These are phyloP conservation scores for Graphilbum fragrans DNA, from an alignment of 2,329 filamentous ascomycete genomes.

Conservation along the genomic window DNA sequence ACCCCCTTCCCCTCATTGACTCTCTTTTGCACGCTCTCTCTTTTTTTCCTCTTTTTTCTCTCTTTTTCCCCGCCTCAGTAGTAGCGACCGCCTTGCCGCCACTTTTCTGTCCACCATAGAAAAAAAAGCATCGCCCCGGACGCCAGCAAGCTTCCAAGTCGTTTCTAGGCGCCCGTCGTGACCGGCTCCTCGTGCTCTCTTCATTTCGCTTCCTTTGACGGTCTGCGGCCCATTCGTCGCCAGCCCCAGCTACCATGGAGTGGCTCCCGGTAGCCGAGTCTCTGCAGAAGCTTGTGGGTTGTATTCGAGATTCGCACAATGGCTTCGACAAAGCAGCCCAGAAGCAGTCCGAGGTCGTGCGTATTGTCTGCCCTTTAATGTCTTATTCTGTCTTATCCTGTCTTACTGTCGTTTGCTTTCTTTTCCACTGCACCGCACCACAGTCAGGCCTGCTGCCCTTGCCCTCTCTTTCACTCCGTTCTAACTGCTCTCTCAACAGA, in stretches of 20 bases:
- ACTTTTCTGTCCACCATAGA: too few relatives aligned
- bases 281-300: constrained; percentile 78
- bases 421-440: too few relatives aligned
- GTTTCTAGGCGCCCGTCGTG: not conserved
- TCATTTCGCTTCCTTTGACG: not conserved
- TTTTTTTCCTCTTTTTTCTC: too few relatives aligned
- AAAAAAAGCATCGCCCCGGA: too few relatives aligned
- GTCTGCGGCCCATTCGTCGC: too few relatives aligned
- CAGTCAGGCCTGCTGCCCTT: too few relatives aligned
- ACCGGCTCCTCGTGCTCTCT: not conserved
- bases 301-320: constrained; percentile 84
- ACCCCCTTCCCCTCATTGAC: too few relatives aligned
- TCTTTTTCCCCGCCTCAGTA: too few relatives aligned
- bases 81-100: too few relatives aligned
- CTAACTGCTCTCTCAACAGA: constrained; percentile 36
- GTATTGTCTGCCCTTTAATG: constrained; percentile 19
- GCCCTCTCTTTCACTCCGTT: not conserved
- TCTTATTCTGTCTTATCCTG: not conserved
- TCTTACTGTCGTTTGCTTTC: not conserved
- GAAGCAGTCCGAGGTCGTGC: constrained; percentile 80
- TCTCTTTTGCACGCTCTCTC: too few relatives aligned
- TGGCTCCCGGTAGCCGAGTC: constrained; percentile 88
- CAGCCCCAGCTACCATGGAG: constrained; percentile 47
- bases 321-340: constrained; percentile 67
- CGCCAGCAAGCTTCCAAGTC: too few relatives aligned